These are phyloP conservation scores for Hippophae rhamnoides DNA, from an alignment of 306 rosid species.

Conservation along the genomic window DNA sequence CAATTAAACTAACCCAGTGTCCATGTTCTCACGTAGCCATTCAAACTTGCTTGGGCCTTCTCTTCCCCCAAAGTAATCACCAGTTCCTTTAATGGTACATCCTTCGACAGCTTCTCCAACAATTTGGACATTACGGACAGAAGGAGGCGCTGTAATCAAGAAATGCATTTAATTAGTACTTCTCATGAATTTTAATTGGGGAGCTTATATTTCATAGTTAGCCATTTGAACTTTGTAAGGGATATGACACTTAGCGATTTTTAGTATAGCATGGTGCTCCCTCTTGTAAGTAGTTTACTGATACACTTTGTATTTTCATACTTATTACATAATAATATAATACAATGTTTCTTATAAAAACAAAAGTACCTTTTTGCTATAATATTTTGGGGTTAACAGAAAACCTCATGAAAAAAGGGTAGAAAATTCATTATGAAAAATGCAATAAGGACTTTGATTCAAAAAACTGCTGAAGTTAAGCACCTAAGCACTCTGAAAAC, in stretches of 20 bases:
- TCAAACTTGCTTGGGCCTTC: conserved; percentile 99
- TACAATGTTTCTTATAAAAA: no score
- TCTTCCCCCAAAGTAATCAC: conserved; percentile 94
- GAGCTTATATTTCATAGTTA: no score
- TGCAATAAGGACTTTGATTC: not conserved
- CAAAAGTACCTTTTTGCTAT: no score
- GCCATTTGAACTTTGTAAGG: no score
- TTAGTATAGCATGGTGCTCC: no score
- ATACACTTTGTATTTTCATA: no score
- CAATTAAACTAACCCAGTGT: conserved; percentile 58
- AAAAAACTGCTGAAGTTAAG: not conserved
- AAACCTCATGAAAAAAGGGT: not conserved
- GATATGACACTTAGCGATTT: no score
- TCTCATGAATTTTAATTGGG: not conserved
- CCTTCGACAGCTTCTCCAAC: conserved; percentile 87
- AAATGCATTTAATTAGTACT: conserved; percentile 1
- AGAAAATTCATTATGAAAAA: not conserved
- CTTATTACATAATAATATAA: no score
- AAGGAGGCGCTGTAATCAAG: conserved; percentile 72
- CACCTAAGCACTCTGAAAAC: no score
- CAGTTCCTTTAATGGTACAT: conserved; percentile 64
- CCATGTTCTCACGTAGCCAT: conserved; percentile 64
- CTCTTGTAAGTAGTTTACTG: no score
- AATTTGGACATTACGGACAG: conserved; percentile 63
- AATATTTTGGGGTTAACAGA: conserved; percentile 4